phyloP scores from a whole-genome alignment of 805 yeast genomes.

The Teunomyces panamensis region DNA sequence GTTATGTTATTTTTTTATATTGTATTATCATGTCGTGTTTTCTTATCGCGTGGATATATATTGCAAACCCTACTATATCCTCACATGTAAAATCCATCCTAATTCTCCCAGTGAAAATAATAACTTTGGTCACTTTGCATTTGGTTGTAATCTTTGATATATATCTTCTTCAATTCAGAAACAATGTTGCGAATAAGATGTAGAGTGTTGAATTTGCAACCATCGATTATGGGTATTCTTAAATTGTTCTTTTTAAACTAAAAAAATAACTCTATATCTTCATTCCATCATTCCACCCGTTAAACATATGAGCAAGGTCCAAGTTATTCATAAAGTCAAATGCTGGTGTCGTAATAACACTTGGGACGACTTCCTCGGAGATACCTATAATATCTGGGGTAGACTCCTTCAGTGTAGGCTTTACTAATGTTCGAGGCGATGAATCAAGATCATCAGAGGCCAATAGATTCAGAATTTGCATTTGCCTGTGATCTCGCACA shows the following conservation, averaged over 20 bases:
- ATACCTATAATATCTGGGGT: not conserved
- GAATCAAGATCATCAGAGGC: slow-evolving; percentile 4
- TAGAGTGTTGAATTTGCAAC: not conserved
- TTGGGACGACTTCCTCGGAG: not conserved
- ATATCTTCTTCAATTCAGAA: no score
- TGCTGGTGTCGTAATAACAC: slow-evolving; percentile 11
- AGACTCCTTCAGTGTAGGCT: not conserved
- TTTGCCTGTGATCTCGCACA: slow-evolving; percentile 8
- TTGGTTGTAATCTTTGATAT: no score
- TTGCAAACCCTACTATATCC: no score
- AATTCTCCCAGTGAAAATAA: no score
- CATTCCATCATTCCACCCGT: slow-evolving; percentile 16
- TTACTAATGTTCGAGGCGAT: not conserved
- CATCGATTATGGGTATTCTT: no score
- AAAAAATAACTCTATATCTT: not conserved
- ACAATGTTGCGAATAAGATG: not conserved
- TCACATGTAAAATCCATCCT: no score
- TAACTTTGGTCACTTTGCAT: no score
- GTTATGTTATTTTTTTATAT: no score
- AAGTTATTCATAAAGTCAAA: slow-evolving; percentile 16
- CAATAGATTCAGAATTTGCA: slow-evolving; percentile 13
- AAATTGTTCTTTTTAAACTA: not conserved
- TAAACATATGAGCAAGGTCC: slow-evolving; percentile 15
- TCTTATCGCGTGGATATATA: no score
- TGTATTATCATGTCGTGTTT: no score